Evolutionary conservation across 495 filamentous ascomycete species (phyloP), one percentile per base, ranked within the genome.

Genomic region (Hypomontagnella monticulosa): DNA sequence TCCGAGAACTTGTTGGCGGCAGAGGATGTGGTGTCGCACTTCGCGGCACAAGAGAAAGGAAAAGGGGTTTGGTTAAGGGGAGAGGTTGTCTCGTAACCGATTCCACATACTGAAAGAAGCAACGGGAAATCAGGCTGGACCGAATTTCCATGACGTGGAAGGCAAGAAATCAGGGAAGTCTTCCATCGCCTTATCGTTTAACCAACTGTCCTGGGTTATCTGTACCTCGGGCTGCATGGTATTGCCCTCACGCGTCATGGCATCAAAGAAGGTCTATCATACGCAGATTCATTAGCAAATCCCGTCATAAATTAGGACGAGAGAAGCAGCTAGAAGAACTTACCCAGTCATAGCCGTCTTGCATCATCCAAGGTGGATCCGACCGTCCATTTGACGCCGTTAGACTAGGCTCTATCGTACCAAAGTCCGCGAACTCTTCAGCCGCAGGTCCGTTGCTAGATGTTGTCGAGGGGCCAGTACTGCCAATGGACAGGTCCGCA

Each of bases 271-370:
- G 47, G 38, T 61, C 71, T 74, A 51, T 49, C 61, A 37, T 41
- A 41, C 30, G 43, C 43, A n/a, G 42, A 18, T 55, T 37, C 20
- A 37, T 73, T 54, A 73, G 51, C 38, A 49, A 49, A 47, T 30
- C 48, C 27, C 23, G n/a, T 6, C n/a, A 46, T 14, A 11, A 9
- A 1, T 36, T n/a, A 9, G 41, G 30, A 20, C 12, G 16, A 11
- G 14, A 48, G 15, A 44, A 14, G 11, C 5, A n/a, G 36, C 12
- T 27, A 52, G 55, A 44, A 57, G n/a, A 14, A 58, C 69, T 65
- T 60, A 74, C 71, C 71, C 71, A 73, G 66, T 72, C 69, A 52
- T 70, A 70, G 16, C 53, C 63, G 30, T 50, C 53, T 48, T 64
- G 59, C 56, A 65, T 51, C 47, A 57, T 53, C 61, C 63, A 71